Base-by-base conservation (phyloP, 2,329 filamentous ascomycete genomes). In the Aspergillus ruber region DNA sequence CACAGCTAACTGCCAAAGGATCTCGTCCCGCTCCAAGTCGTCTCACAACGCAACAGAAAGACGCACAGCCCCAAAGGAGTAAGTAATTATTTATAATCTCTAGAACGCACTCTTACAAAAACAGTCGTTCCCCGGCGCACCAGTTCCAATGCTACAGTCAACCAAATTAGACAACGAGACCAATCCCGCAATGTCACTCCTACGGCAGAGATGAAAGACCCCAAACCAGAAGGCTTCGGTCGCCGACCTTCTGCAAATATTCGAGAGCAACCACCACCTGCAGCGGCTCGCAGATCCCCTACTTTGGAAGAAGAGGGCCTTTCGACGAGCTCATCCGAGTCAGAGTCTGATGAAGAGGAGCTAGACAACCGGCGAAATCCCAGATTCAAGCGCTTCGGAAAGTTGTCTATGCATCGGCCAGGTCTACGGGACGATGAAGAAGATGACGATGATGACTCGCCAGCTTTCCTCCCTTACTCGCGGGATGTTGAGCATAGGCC, bases 381-480 rank as follows among this genome's bases (percentile, higher is more conserved):
- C 2, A 54, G 60, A 8, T 67, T 68, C 46, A 64, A 61, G 49
- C 65, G 66, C 7, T 70, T 70, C 46, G 68, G 68, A 7, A 66
- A 66, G 50, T 68, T 66, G 41, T 72, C 69, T 3, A 64, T 55
- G 3, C 66, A 69, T 46, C 62, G 60, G 20, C 55, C 59, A 1
- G 54, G 64, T 35, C 46, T 65, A 10, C 50, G 60, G 18, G 65
- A 69, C 21, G 64, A 69, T 3, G 69, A 70, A 17, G 64, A 73
- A 13, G 70, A 73, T 20, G 72, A 72, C 10, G 72, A 74, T 25
- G 72, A 74, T 32, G 72, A 74, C 17, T 63, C 71, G 0, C 72
- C 72, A 0, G 70, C 73, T 2, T 76, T 76, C 47, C 60, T 75
- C 1, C 72, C 73, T 1, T 57, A 74, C 17, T 55, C 60, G 4